Conservation (phyloP, 768 basidiomycete genomes). For the Mycena haematopus region DNA sequence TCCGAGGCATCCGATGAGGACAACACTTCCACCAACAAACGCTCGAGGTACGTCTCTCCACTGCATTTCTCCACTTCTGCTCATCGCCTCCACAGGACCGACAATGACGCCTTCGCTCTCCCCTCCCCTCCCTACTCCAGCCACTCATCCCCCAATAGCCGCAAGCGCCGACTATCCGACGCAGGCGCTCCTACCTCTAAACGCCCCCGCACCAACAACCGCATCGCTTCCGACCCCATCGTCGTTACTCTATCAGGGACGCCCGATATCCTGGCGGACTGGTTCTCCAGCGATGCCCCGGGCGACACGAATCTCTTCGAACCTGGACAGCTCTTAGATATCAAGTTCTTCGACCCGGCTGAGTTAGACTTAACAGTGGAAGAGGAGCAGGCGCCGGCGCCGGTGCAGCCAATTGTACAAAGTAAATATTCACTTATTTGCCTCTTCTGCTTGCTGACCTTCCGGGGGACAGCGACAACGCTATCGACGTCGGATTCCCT, state of each 20-base stretch:
- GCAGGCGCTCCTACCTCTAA: constrained; percentile 34
- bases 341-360: constrained; percentile 41
- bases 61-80: not conserved
- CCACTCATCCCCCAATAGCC: constrained; percentile 25
- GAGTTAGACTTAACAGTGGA: constrained; percentile 13
- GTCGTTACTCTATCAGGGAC: constrained; percentile 31
- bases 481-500: not conserved
- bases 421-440: not conserved
- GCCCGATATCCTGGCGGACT: constrained; percentile 38
- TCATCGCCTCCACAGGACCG: constrained; percentile 6
- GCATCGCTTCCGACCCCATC: constrained; percentile 39
- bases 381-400: not conserved
- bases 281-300: constrained; percentile 40
- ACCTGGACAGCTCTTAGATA: constrained; percentile 35
- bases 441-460: not conserved
- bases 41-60: constrained; percentile 13
- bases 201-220: constrained; percentile 33
- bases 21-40: constrained; percentile 2
- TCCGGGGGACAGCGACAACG: not conserved
- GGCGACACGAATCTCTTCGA: constrained; percentile 36
- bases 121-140: constrained; percentile 19
- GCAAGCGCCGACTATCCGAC: constrained; percentile 49
- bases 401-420: constrained; percentile 3
- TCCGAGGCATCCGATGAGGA: constrained; percentile 12
- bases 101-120: not conserved